These are phyloP conservation scores for Ceratocystis lukuohia DNA, from an alignment of 2,329 filamentous ascomycete genomes.

Conservation along the genomic window DNA sequence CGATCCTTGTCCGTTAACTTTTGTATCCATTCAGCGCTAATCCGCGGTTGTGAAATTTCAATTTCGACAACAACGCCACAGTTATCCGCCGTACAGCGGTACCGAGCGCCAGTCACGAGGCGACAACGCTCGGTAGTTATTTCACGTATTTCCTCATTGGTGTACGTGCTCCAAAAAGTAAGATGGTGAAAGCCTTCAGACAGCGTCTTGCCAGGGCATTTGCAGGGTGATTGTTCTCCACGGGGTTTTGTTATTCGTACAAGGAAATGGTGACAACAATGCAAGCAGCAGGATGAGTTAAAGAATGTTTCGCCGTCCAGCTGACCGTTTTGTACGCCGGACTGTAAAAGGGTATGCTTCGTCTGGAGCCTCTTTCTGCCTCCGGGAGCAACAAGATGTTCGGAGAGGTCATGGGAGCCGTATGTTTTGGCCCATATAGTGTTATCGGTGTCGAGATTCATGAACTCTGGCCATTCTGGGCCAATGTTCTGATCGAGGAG, in stretches of 20 bases:
- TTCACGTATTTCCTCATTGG: conserved; percentile 9
- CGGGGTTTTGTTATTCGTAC: conserved; percentile 10
- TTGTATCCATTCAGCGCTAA: conserved; percentile 32
- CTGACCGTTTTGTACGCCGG: conserved; percentile 16
- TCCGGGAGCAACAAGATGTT: conserved; percentile 14
- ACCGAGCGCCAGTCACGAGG: conserved; percentile 18
- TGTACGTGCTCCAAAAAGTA: conserved; percentile 14
- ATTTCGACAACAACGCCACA: conserved; percentile 24
- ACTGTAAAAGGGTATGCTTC: conserved; percentile 18
- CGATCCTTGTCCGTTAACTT: conserved; percentile 35
- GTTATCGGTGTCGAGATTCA: conserved; percentile 12
- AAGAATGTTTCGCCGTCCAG: conserved; percentile 5
- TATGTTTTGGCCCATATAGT: conserved; percentile 14
- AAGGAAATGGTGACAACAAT: conserved; percentile 19
- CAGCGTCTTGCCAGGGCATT: conserved; percentile 15
- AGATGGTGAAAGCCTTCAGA: conserved; percentile 19
- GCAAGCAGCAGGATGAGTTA: conserved; percentile 17
- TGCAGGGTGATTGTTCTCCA: conserved; percentile 17
- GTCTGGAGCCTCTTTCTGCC: conserved; percentile 15
- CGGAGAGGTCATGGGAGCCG: background rate
- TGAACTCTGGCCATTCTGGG: conserved; percentile 20
- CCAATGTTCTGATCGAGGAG: conserved; percentile 20
- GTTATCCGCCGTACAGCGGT: conserved; percentile 16
- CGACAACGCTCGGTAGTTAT: conserved; percentile 16
- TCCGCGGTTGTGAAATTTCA: conserved; percentile 37